Evolutionary conservation across 768 basidiomycete genomes (phyloP).

Genomic region (Pleurotus tuber-regium): DNA sequence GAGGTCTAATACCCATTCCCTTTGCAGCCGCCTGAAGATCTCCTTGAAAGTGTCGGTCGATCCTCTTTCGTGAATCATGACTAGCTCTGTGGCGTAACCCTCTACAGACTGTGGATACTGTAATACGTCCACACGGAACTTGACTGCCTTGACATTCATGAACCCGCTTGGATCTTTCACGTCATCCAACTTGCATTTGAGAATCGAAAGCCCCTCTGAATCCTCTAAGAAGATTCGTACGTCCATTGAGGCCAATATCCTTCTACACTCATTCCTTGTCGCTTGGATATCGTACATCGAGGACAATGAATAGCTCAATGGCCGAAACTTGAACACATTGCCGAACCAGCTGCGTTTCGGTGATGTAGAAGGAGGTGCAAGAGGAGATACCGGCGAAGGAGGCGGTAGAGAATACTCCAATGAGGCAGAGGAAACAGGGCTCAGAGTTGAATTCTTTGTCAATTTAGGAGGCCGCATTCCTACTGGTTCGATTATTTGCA

Average conservation of each 20-base stretch:
- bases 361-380: slow-evolving; percentile 28
- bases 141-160: slow-evolving; percentile 62
- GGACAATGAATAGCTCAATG: slow-evolving; percentile 53
- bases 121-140: slow-evolving; percentile 81
- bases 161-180: slow-evolving; percentile 52
- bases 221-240: slow-evolving; percentile 66
- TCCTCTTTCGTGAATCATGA: slow-evolving; percentile 83
- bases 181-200: slow-evolving; percentile 80
- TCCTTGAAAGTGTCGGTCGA: slow-evolving; percentile 79
- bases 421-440: slow-evolving; percentile 35
- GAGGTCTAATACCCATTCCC: slow-evolving; percentile 67
- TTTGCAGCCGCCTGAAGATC: slow-evolving; percentile 61
- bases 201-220: slow-evolving; percentile 57
- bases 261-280: slow-evolving; percentile 72
- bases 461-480: slow-evolving; percentile 31
- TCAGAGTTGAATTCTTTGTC: slow-evolving; percentile 24
- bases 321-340: slow-evolving; percentile 85
- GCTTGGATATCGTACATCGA: slow-evolving; percentile 59
- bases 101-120: slow-evolving; percentile 39
- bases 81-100: slow-evolving; percentile 49
- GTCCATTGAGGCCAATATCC: slow-evolving; percentile 69
- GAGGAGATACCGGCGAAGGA: slow-evolving; percentile 41
- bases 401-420: slow-evolving; percentile 39
- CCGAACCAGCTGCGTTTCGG: slow-evolving; percentile 79
- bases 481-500: slow-evolving; percentile 54